Evolutionary conservation across 1,284 basidiomycete genomes (phyloP).

Genomic region (Boletus mariae): DNA sequence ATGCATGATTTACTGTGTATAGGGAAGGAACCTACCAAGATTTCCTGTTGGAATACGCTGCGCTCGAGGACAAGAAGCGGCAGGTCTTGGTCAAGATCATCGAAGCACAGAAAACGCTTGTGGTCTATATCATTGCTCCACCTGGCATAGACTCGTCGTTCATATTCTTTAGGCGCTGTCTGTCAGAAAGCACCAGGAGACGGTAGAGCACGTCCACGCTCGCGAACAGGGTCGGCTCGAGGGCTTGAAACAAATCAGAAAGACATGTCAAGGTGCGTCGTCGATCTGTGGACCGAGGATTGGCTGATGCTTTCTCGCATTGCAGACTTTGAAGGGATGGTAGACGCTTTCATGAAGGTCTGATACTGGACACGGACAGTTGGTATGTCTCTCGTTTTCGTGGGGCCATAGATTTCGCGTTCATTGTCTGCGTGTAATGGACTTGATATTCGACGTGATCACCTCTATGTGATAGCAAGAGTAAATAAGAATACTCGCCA

Average conservation of each 20-base stretch:
- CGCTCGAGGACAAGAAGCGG: slow-evolving; percentile 28
- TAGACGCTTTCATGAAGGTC: slow-evolving; percentile 23
- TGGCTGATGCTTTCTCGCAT: neutral
- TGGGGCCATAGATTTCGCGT: neutral
- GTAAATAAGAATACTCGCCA: neutral
- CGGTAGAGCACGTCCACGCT: slow-evolving; percentile 18
- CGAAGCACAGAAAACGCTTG: slow-evolving; percentile 24
- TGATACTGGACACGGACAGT: slow-evolving; percentile 5
- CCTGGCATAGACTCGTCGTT: neutral
- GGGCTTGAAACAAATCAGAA: slow-evolving; percentile 20
- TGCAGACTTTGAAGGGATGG: slow-evolving; percentile 19
- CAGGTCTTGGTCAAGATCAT: slow-evolving; percentile 27
- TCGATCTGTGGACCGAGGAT: neutral
- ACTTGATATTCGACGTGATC: neutral
- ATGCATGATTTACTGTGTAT: neutral
- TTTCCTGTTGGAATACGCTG: slow-evolving; percentile 25
- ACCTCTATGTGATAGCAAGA: neutral
- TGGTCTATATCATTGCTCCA: slow-evolving; percentile 17
- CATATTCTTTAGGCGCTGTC: slow-evolving; percentile 21
- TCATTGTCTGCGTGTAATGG: neutral
- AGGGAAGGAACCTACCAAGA: slow-evolving; percentile 28
- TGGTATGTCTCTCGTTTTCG: neutral
- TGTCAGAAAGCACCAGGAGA: slow-evolving; percentile 27
- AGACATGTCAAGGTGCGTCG: slow-evolving; percentile 22
- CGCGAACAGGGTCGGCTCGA: slow-evolving; percentile 27